Base-by-base conservation (phyloP, 805 yeast species). In the Starmerella apicola region DNA sequence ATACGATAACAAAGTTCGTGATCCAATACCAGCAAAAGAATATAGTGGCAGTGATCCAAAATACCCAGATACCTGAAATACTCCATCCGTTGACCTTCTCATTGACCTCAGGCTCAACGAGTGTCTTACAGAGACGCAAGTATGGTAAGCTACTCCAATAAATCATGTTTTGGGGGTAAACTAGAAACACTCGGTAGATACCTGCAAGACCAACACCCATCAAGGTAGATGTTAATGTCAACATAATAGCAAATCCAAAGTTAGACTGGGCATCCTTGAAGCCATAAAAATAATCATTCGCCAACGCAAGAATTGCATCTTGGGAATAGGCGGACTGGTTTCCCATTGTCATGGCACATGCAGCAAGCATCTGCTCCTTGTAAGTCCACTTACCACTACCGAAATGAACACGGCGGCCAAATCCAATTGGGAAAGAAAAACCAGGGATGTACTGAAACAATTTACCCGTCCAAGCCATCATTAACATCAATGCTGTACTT, bases 171-270 rank as follows among this genome's bases (percentile, higher is more conserved):
- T 58, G 58, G 8, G 77, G 76, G 49, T 74, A 74, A 7, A 76
- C 67, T 2, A 66, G 67, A 35, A 77, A 72, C 42, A 71, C 71
- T 51, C 80, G 67, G 67, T 75, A 66, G 24, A 78, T 50, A 36
- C 80, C 78, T 5, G 84, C 81, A 53, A 78, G 68, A 1, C 81
- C 78, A 51, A 74, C 71, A 17, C 84, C 85, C 48, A 78, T 58
- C 43, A 71, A 70, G 53, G 76, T 80, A 2, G 81, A 66, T 2
- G 79, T 65, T 3, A 75, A 48, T 1, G 71, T 61, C 30, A 77
- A 60, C 30, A 74, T 50, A 15, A 75, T 47, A 53, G 72, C 77
- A 55, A 66, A 78, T 1, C 74, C 70, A 18, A 42, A 42, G n/a
- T 26, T 17, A 10, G 34, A 37, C n/a, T 32, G 34, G 3, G 45